Conservation (phyloP, 108 stramenopile genomes). For the Skeletonema potamos region DNA sequence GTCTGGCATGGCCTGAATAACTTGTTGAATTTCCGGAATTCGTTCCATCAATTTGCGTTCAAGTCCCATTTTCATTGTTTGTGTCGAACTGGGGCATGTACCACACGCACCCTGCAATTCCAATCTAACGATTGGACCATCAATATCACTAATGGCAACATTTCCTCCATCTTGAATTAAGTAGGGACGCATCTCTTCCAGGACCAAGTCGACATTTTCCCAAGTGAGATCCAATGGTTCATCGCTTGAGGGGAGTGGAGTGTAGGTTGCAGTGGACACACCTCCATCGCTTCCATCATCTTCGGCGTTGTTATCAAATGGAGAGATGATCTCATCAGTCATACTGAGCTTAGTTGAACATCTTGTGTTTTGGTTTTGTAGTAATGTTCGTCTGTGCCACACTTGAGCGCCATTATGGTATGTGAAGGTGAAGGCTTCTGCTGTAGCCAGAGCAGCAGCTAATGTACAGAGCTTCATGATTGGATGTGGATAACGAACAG, state of each 20-base stretch:
- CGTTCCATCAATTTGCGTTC: slow-evolving; percentile 86
- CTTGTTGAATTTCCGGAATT: slow-evolving; percentile 97
- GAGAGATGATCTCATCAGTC: slow-evolving; percentile 43
- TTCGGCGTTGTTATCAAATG: slow-evolving; percentile 33
- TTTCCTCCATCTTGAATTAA: slow-evolving; percentile 92
- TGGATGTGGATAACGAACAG: too few relatives aligned
- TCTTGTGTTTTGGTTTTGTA: neutral
- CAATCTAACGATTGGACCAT: slow-evolving; percentile 93
- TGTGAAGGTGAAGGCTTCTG: neutral
- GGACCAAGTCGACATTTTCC: slow-evolving; percentile 94
- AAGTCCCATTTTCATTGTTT: slow-evolving; percentile 99
- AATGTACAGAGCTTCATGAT: neutral
- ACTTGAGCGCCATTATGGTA: neutral
- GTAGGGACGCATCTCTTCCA: slow-evolving; percentile 94
- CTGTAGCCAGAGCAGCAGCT: neutral
- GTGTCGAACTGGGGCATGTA: slow-evolving; percentile 92
- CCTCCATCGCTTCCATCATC: slow-evolving; percentile 9
- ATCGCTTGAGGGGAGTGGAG: slow-evolving; percentile 29
- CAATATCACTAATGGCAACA: slow-evolving; percentile 91
- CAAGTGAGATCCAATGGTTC: slow-evolving; percentile 89
- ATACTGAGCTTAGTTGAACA: slow-evolving; percentile 3
- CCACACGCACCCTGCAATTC: slow-evolving; percentile 98
- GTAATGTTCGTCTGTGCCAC: too few relatives aligned
- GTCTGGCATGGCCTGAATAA: slow-evolving; percentile 92
- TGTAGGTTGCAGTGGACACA: slow-evolving; percentile 16